Percentiles rank a stretch among this genome's conserved stretches.
Evolutionary conservation across 768 basidiomycete genomes (phyloP).

Genomic region (Russula vinacea): DNA sequence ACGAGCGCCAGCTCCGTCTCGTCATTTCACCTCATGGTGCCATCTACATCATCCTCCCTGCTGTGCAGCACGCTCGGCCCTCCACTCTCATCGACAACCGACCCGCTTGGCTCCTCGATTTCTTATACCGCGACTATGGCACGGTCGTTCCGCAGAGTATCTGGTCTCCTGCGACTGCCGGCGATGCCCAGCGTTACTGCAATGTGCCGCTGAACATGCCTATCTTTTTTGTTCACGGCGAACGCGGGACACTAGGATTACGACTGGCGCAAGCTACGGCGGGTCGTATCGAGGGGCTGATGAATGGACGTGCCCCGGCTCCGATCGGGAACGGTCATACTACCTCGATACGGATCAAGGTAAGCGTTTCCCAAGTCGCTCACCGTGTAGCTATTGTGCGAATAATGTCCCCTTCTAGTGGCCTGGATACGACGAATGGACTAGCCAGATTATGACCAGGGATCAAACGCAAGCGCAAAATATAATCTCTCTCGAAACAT

Average conservation of each 20-base stretch:
- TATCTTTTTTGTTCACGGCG: constrained; percentile 22
- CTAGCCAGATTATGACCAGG: constrained; percentile 15
- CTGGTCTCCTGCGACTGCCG: constrained; percentile 6
- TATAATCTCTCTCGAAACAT: constrained; percentile 3
- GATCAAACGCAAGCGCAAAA: constrained; percentile 11
- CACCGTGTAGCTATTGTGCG: background rate
- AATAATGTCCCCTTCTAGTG: constrained; percentile 2
- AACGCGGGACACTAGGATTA: constrained; percentile 7
- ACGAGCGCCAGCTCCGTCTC: background rate
- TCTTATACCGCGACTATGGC: background rate
- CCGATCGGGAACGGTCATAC: constrained; percentile 8
- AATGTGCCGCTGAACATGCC: constrained; percentile 11
- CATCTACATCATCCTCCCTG: background rate
- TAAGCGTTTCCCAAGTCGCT: background rate
- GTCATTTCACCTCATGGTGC: no score
- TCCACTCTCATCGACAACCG: background rate
- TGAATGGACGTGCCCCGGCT: background rate
- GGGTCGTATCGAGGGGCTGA: background rate
- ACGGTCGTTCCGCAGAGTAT: constrained; percentile 15
- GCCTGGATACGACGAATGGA: constrained; percentile 18
- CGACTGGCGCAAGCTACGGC: background rate
- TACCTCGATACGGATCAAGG: constrained; percentile 13
- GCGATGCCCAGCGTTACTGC: constrained; percentile 16
- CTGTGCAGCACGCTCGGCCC: background rate
- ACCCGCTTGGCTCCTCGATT: constrained; percentile 17